Percentiles rank a stretch among this genome's conserved stretches.
Conservation (phyloP, 225 moss, liverwort and hornwort genomes). For the Bryoerythrophyllum caledonicum region DNA sequence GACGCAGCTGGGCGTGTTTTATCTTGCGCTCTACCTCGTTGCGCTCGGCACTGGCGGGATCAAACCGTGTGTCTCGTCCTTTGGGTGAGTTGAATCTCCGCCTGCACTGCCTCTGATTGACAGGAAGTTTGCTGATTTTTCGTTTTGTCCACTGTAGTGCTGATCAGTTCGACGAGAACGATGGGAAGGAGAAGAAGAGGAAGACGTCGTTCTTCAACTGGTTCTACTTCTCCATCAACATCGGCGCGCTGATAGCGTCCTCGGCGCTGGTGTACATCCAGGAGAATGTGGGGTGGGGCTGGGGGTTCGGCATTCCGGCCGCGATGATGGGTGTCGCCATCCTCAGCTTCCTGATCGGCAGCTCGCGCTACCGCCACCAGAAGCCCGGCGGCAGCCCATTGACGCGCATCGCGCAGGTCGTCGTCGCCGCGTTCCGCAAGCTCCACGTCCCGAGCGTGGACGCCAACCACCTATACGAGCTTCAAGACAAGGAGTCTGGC, state of each 20-base stretch:
- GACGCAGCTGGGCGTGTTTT: slow-evolving; percentile 66
- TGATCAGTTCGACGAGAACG: slow-evolving; percentile 87
- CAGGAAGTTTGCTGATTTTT: background rate
- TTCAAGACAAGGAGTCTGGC: slow-evolving; percentile 59
- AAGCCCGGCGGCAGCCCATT: slow-evolving; percentile 89
- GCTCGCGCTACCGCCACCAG: slow-evolving; percentile 70
- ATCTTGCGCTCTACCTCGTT: slow-evolving; percentile 72
- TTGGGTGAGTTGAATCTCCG: slow-evolving; percentile 43
- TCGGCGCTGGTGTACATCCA: slow-evolving; percentile 82
- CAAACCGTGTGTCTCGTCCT: slow-evolving; percentile 95
- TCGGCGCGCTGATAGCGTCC: slow-evolving; percentile 77
- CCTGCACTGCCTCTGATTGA: background rate
- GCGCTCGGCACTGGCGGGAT: slow-evolving; percentile 95
- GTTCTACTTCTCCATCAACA: slow-evolving; percentile 93
- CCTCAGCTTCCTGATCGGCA: slow-evolving; percentile 66
- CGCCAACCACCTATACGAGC: slow-evolving; percentile 52
- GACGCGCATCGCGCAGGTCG: slow-evolving; percentile 69
- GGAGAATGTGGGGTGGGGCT: slow-evolving; percentile 71
- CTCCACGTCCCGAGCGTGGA: slow-evolving; percentile 33
- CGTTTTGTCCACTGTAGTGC: slow-evolving; percentile 33
- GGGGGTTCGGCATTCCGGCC: slow-evolving; percentile 92
- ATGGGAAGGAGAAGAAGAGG: slow-evolving; percentile 50
- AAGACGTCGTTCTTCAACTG: slow-evolving; percentile 97
- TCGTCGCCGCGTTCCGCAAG: slow-evolving; percentile 62
- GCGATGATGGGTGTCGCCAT: slow-evolving; percentile 76